A percentile compares a stretch with the other conserved stretches of the same genome.
phyloP scores from a whole-genome alignment of 116 monocot genomes.

The Trichopus zeylanicus region DNA sequence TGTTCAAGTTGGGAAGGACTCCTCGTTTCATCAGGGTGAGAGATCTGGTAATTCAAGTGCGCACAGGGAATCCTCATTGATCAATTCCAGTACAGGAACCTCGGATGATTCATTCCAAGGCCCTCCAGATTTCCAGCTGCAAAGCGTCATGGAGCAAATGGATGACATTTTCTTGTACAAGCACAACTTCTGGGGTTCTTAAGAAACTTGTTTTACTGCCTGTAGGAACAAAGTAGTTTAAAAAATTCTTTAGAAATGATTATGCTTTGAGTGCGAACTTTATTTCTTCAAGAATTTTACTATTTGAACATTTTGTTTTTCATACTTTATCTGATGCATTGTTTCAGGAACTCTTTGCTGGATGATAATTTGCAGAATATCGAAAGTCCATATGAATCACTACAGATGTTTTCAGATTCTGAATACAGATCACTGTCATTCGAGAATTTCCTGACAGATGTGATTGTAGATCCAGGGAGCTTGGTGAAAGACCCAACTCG shows the following conservation, averaged over 20 bases:
- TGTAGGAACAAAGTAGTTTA: constrained; percentile 14
- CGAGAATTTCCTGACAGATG: constrained; percentile 15
- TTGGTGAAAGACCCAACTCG: not conserved
- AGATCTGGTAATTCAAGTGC: constrained; percentile 13
- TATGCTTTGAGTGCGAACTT: not conserved
- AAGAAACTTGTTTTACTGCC: constrained; percentile 17
- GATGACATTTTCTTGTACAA: constrained; percentile 42
- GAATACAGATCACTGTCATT: constrained; percentile 10
- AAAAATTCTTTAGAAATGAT: not conserved
- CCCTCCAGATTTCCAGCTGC: constrained; percentile 11
- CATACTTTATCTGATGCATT: not conserved
- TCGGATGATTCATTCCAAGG: constrained; percentile 14
- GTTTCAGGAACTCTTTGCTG: constrained; percentile 27
- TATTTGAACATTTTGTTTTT: not conserved
- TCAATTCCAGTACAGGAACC: constrained; percentile 4
- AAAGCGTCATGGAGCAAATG: constrained; percentile 16
- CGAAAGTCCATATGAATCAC: constrained; percentile 6
- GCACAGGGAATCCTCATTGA: not conserved
- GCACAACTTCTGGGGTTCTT: constrained; percentile 16
- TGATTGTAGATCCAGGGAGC: constrained; percentile 13
- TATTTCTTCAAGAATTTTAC: not conserved
- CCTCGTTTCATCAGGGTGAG: not conserved
- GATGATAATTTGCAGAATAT: constrained; percentile 13
- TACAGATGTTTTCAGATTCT: constrained; percentile 9
- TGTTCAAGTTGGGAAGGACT: constrained; percentile 3